A percentile compares a stretch with the other conserved stretches of the same genome.
These are phyloP conservation scores for Letharia lupina DNA, from an alignment of 495 filamentous ascomycete species.

Conservation along the genomic window DNA sequence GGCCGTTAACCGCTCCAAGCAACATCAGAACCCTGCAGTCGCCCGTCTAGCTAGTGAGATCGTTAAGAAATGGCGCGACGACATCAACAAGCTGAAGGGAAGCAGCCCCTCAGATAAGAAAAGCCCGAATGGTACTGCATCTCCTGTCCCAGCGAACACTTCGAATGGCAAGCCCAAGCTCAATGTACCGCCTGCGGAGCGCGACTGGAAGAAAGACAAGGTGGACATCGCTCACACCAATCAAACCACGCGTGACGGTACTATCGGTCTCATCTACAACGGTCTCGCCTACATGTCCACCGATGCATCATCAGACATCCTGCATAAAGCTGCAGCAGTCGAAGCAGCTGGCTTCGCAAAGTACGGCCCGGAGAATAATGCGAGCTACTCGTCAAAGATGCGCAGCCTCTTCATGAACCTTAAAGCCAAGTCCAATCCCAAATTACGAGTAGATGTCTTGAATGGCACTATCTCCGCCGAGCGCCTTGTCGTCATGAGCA, in stretches of 20 bases:
- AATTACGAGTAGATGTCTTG: constrained; percentile 66
- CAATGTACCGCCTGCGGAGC: constrained; percentile 66
- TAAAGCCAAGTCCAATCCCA: constrained; percentile 79
- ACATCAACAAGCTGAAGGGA: constrained; percentile 65
- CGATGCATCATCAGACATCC: constrained; percentile 45
- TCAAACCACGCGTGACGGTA: constrained; percentile 65
- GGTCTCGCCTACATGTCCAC: constrained; percentile 40
- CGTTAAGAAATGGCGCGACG: constrained; percentile 77
- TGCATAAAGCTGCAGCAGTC: constrained; percentile 60
- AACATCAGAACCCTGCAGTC: constrained; percentile 67
- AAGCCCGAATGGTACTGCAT: constrained; percentile 35
- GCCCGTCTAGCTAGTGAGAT: constrained; percentile 67
- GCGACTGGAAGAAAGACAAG: constrained; percentile 70
- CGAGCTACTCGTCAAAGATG: constrained; percentile 73
- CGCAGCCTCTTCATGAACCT: constrained; percentile 88
- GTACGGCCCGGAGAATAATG: constrained; percentile 56
- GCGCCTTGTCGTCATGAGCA: constrained; percentile 63
- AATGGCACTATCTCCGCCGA: constrained; percentile 59
- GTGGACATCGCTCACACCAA: constrained; percentile 63
- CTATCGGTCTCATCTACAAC: constrained; percentile 87
- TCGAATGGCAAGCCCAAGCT: constrained; percentile 41
- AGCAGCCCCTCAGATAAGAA: constrained; percentile 43
- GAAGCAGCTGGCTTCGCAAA: constrained; percentile 62
- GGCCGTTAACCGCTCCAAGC: constrained; percentile 73
- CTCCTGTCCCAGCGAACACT: constrained; percentile 17